Evolutionary conservation across 2,329 filamentous ascomycete genomes (phyloP).

Genomic region (Arthrobotrys megalospora): DNA sequence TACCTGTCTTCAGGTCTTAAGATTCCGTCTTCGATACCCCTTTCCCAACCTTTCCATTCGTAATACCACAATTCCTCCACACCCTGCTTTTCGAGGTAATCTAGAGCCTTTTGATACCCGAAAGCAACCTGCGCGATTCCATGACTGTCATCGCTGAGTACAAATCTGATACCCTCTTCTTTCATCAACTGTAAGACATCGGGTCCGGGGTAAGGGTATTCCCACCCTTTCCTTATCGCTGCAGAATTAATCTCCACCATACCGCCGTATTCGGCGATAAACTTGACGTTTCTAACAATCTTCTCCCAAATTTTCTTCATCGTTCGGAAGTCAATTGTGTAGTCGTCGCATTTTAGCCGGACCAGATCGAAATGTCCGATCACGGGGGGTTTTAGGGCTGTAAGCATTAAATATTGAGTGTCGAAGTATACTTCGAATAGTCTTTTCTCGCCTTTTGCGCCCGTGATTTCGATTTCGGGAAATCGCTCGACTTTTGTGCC

Average conservation of each 20-base stretch:
- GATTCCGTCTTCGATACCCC: slow-evolving; percentile 24
- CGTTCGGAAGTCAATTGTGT: slow-evolving; percentile 66
- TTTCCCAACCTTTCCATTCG: slow-evolving; percentile 40
- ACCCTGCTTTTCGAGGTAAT: slow-evolving; percentile 78
- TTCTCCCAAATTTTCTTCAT: slow-evolving; percentile 36
- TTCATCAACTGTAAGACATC: slow-evolving; percentile 81
- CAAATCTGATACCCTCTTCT: slow-evolving; percentile 79
- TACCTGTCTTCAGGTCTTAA: slow-evolving; percentile 21
- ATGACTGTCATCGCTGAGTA: slow-evolving; percentile 95
- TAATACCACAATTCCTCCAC: slow-evolving; percentile 72
- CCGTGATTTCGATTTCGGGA: slow-evolving; percentile 58
- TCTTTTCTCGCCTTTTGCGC: slow-evolving; percentile 78
- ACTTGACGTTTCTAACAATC: slow-evolving; percentile 78
- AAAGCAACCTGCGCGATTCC: slow-evolving; percentile 88
- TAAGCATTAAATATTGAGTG: slow-evolving; percentile 85
- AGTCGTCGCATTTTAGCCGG: slow-evolving; percentile 80
- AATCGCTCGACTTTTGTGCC: slow-evolving; percentile 53
- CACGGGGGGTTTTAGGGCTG: slow-evolving; percentile 78
- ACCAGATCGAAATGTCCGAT: slow-evolving; percentile 97
- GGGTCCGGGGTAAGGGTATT: slow-evolving; percentile 87
- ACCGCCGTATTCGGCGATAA: slow-evolving; percentile 80
- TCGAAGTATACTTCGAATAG: slow-evolving; percentile 91
- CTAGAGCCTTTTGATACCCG: slow-evolving; percentile 80
- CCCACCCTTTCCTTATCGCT: slow-evolving; percentile 88
- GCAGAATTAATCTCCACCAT: slow-evolving; percentile 92